These are phyloP conservation scores for Aethionema arabicum DNA, from an alignment of 345 rosid genomes.

Conservation along the genomic window DNA sequence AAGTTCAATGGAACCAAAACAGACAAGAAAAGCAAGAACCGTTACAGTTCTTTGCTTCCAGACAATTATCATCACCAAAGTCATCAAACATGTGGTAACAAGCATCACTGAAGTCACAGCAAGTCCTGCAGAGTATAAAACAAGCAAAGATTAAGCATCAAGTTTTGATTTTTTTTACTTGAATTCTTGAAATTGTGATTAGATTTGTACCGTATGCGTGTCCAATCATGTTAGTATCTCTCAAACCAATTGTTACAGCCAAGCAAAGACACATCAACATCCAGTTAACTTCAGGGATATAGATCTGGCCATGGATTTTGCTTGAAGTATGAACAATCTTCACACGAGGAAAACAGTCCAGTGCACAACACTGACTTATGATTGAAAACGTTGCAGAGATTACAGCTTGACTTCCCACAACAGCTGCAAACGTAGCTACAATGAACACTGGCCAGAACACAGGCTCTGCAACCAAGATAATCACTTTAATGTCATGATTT, in stretches of 20 bases:
- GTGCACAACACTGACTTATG: conserved; percentile 78
- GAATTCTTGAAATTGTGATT: neutral
- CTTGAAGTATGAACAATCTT: conserved; percentile 80
- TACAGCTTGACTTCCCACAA: conserved; percentile 90
- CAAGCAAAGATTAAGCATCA: conserved; percentile 1
- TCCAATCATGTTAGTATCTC: conserved; percentile 69
- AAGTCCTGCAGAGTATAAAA: conserved; percentile 49
- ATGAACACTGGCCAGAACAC: conserved; percentile 88
- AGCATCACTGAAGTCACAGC: conserved; percentile 82
- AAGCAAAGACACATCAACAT: conserved; percentile 76
- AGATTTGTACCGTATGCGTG: conserved; percentile 70
- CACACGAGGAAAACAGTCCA: conserved; percentile 85
- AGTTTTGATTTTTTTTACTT: neutral
- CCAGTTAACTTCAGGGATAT: conserved; percentile 94
- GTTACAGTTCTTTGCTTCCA: conserved; percentile 54
- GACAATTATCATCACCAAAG: conserved; percentile 60
- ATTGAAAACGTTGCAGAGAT: conserved; percentile 88
- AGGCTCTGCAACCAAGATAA: conserved; percentile 51
- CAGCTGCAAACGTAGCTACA: conserved; percentile 77
- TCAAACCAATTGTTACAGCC: conserved; percentile 66
- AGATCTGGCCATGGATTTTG: conserved; percentile 75
- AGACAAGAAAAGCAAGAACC: conserved; percentile 49
- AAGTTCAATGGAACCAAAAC: conserved; percentile 67
- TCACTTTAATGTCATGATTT: neutral
- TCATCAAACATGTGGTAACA: conserved; percentile 73